These are phyloP conservation scores for Boletus sp. DNA, from an alignment of 768 basidiomycete genomes.

Conservation along the genomic window DNA sequence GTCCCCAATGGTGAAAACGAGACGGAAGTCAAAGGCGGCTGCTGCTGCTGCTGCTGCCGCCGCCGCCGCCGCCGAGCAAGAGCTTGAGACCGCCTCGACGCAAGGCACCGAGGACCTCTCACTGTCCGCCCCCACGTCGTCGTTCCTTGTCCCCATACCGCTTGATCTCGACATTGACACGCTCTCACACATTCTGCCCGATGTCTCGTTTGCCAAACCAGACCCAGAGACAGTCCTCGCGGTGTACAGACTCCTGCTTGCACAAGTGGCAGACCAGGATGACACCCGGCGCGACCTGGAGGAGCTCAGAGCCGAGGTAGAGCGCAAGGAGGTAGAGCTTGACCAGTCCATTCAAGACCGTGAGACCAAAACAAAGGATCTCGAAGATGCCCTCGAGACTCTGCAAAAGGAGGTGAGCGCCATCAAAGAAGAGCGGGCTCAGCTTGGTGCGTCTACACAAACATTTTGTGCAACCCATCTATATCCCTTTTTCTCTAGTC, in stretches of 20 bases:
- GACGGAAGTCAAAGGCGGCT: conserved; percentile 58
- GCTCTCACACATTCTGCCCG: conserved; percentile 60
- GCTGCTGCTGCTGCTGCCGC: conserved; percentile 38
- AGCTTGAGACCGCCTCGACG: conserved; percentile 33
- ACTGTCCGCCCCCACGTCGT: conserved; percentile 10
- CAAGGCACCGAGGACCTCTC: conserved; percentile 36
- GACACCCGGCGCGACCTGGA: conserved; percentile 61
- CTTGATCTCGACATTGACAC: conserved; percentile 63
- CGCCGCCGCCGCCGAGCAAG: conserved; percentile 24
- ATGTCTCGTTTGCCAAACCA: conserved; percentile 51
- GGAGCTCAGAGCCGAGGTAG: conserved; percentile 60
- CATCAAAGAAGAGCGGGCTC: conserved; percentile 60
- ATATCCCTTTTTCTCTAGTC: conserved; percentile 33
- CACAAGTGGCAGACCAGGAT: conserved; percentile 55
- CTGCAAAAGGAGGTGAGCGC: conserved; percentile 54
- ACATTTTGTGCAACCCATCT: not conserved
- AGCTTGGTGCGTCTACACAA: conserved; percentile 51
- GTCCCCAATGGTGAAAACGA: conserved; percentile 46
- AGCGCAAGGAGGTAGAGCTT: conserved; percentile 76
- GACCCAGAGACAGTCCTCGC: conserved; percentile 57
- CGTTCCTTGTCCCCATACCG: conserved; percentile 48
- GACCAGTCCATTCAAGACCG: conserved; percentile 82
- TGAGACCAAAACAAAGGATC: conserved; percentile 56
- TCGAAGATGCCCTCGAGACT: conserved; percentile 50
- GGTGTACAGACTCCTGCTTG: conserved; percentile 59